Percentiles rank a stretch among this genome's conserved stretches.
These are phyloP conservation scores for Rhodocollybia butyracea DNA, from an alignment of 768 basidiomycete species.

Conservation along the genomic window DNA sequence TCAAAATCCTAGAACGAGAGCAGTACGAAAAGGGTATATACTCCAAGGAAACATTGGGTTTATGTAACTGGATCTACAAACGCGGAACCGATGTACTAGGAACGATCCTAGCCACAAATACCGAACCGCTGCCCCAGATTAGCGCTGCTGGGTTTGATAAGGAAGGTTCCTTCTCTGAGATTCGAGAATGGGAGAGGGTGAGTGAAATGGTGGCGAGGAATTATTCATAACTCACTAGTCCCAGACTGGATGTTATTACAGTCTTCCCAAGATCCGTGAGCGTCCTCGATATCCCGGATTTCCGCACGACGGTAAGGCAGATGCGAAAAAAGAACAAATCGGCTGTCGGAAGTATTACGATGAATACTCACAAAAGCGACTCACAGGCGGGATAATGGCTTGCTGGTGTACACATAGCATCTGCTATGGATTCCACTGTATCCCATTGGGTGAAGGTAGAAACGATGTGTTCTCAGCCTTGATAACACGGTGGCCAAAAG, in stretches of 20 bases:
- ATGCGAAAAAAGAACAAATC: neutral
- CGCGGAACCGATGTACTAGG: neutral
- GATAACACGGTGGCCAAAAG: too few species aligned
- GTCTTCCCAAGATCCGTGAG: neutral
- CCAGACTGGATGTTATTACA: neutral
- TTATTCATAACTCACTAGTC: neutral
- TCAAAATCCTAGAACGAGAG: neutral
- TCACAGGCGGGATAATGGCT: too few species aligned
- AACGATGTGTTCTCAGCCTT: too few species aligned
- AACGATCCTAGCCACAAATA: neutral
- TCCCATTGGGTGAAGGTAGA: too few species aligned
- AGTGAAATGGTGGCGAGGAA: neutral
- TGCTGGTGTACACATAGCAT: too few species aligned
- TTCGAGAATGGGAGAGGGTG: too few species aligned
- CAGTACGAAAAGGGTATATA: neutral
- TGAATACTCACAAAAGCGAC: too few species aligned
- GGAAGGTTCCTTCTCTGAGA: neutral
- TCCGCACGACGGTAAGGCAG: neutral
- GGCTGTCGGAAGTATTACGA: too few species aligned
- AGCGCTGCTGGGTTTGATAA: too few species aligned
- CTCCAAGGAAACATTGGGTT: neutral
- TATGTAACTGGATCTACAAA: neutral
- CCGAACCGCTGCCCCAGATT: neutral
- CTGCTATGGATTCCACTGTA: too few species aligned
- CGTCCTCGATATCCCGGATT: neutral